Base-by-base conservation (phyloP, 139 green algal genomes). In the Micractinium sp. region DNA sequence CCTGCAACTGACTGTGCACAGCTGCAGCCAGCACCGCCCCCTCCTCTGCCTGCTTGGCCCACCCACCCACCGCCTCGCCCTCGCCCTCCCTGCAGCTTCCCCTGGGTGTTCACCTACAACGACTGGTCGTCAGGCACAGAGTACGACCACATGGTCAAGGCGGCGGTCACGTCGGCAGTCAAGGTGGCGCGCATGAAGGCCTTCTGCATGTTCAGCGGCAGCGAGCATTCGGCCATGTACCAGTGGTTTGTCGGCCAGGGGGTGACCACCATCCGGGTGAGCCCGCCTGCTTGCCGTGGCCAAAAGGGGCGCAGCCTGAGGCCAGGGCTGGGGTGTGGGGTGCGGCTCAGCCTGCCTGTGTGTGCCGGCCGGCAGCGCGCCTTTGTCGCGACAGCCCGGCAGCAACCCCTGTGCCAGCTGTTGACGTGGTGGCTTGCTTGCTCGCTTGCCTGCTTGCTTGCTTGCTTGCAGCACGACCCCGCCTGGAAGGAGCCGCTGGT, bases 91-190 rank as follows among this genome's bases (percentile, higher is more conserved):
- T 35, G 61, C 83, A 87, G 83, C 22, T 81, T 87, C 66, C 83
- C 83, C 19, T 87, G 83, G 83, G 67, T 87, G 66, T 87, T 87
- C 83, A 87, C 83, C 18, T 87, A 81, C 83, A 87, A 87, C 67
- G 83, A 87, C 67, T 87, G 83, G 83, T 87, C 83, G 15, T 67
- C 83, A 16, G 83, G 83, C 38, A 87, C 83, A 2, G 83, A 87
- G 83, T 87, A 87, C 67, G 83, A 87, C 27, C 66, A 79, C 27
- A 87, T 87, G 83, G 67, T 87, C 4, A 66, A 69, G 36, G 83
- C 83, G 38, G 83, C 83, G 13, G 83, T 87, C 25, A 87, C 83
- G 29, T 87, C 83, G 14, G 83, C 61, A 1, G 41, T 87, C 1
- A 27, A 80, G 38, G 67, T 66, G 3, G 67, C 38, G 23, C 83